Conservation (phyloP, 202 grass and related monocot species). For the Hordeum pubiflorum region DNA sequence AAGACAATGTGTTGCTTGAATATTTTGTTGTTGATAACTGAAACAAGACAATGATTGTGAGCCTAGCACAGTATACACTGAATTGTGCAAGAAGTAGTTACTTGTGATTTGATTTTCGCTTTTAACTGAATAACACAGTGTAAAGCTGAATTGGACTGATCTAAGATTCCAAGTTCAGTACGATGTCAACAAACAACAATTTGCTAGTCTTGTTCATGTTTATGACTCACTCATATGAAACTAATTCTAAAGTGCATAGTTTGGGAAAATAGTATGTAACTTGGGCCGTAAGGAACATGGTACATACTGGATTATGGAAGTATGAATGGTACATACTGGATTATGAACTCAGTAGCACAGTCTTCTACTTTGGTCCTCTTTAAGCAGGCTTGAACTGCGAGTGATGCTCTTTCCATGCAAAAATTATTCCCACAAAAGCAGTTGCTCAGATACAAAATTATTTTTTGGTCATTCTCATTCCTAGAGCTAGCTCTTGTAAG, state of each 20-base stretch:
- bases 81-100: not conserved
- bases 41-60: conserved; percentile 24
- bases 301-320: conserved; percentile 44
- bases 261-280: not conserved
- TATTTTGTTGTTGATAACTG: conserved; percentile 54
- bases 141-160: conserved; percentile 1
- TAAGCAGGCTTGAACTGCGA: conserved; percentile 48
- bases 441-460: conserved; percentile 54
- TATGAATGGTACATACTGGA: conserved; percentile 39
- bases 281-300: not conserved
- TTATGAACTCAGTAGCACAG: conserved; percentile 41
- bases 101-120: not conserved
- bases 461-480: conserved; percentile 37
- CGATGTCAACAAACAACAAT: not conserved
- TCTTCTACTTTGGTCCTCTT: conserved; percentile 60
- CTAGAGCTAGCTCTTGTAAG: conserved; percentile 39
- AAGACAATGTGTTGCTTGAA: conserved; percentile 47
- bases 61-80: not conserved
- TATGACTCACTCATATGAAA: not conserved
- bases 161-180: conserved; percentile 6
- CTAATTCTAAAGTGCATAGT: not conserved
- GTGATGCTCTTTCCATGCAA: conserved; percentile 62
- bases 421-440: conserved; percentile 45
- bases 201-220: not conserved
- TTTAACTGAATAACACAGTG: not conserved